Base-by-base conservation (phyloP, 163 green algal species). In the Coccomyxa subellipsoidea region DNA sequence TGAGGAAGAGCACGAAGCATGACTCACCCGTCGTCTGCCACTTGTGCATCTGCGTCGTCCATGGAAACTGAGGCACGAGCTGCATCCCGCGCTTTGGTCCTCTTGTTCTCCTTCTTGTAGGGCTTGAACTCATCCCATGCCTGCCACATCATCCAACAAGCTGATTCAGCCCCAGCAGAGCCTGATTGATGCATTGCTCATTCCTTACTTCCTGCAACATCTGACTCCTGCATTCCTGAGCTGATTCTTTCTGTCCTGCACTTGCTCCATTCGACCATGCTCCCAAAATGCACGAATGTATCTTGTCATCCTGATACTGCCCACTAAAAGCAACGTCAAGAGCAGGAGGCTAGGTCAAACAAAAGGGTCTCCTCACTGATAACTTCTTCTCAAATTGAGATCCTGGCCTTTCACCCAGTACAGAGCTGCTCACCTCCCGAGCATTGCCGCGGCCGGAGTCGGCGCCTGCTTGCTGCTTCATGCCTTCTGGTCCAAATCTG, bases 111-210 rank as follows among this genome's bases (percentile, higher is more conserved):
- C 25, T 78, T 77, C 78, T 86, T 87, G 85, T 86, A 87, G 1
- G 87, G 89, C 83, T 91, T 92, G 84, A 92, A 92, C 85, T 92
- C 89, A 25, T 89, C 84, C 89, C 89, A 92, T 53, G 82, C 82
- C 15, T 82, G 27, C 27, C 2, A 34, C 7, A 73, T 12, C 47
- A 12, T 29, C 47, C 12, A 18, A 66, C 18, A 66, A 18, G 47
- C 47, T n/a, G n/a, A n/a, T n/a, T n/a, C n/a, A n/a, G n/a, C n/a
- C n/a, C n/a, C n/a, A n/a, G n/a, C n/a, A n/a, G n/a, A n/a, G n/a
- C n/a, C n/a, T n/a, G n/a, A n/a, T n/a, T n/a, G n/a, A n/a, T n/a
- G n/a, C n/a, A n/a, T n/a, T n/a, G n/a, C n/a, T n/a, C n/a, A n/a
- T n/a, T n/a, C n/a, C n/a, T n/a, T n/a, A n/a, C n/a, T n/a, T n/a